These are phyloP conservation scores for Pseudisothecium myosuroides DNA, from an alignment of 225 moss, liverwort and hornwort genomes.

Conservation along the genomic window DNA sequence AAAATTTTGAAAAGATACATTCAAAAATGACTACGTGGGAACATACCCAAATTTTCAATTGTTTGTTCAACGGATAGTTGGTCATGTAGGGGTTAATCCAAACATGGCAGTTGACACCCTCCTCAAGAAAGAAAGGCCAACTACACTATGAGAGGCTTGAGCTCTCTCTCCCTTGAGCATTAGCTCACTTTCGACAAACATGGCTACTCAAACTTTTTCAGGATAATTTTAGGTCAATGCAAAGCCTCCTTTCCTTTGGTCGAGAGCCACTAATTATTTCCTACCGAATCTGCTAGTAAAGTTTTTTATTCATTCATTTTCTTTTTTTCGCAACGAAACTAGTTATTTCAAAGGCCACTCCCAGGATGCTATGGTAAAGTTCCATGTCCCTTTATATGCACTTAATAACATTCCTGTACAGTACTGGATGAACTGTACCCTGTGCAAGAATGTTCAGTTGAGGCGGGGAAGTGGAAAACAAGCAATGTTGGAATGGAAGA, in stretches of 20 bases:
- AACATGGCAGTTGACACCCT: no score
- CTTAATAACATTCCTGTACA: neutral
- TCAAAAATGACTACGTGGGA: neutral
- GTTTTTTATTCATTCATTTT: no score
- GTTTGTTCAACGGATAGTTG: no score
- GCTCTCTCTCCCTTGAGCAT: no score
- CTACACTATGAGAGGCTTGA: no score
- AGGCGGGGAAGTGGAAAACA: neutral
- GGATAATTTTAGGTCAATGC: rapidly evolving
- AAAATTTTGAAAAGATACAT: neutral
- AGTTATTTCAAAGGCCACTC: neutral
- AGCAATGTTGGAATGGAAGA: neutral
- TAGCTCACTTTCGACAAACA: no score
- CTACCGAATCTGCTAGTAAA: rapidly evolving
- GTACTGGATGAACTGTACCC: neutral
- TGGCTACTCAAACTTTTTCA: neutral
- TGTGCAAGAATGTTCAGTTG: neutral
- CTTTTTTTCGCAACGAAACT: neutral
- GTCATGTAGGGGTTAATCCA: no score
- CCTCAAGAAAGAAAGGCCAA: no score
- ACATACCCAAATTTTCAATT: neutral
- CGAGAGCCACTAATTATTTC: rapidly evolving
- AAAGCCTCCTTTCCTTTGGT: no score
- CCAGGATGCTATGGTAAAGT: neutral
- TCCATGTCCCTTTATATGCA: neutral